phyloP scores from a whole-genome alignment of 2,329 filamentous ascomycete species.

The Curvularia spicifera region DNA sequence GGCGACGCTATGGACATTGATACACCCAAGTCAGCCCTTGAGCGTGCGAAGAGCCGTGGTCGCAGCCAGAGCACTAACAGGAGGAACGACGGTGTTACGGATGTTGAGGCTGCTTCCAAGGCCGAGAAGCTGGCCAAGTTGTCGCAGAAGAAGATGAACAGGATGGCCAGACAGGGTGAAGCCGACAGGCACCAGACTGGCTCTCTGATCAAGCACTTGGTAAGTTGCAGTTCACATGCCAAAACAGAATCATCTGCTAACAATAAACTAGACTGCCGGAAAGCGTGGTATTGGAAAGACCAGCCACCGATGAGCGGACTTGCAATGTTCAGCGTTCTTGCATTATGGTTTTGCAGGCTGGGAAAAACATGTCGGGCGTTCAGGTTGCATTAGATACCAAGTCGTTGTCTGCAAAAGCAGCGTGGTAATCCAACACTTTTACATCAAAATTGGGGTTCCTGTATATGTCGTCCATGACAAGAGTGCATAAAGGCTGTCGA shows the following conservation, averaged over 20 bases:
- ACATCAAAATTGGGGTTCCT: neutral
- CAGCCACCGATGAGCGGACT: conserved; percentile 55
- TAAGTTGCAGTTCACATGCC: conserved; percentile 58
- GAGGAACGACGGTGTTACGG: conserved; percentile 76
- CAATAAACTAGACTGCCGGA: conserved; percentile 69
- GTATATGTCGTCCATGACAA: neutral
- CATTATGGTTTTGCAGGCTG: conserved; percentile 21
- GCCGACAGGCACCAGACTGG: conserved; percentile 88
- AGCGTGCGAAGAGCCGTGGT: conserved; percentile 73
- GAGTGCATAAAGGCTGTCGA: neutral
- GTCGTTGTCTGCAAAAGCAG: conserved; percentile 25
- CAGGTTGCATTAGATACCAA: conserved; percentile 43
- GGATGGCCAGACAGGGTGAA: conserved; percentile 96
- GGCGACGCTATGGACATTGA: conserved; percentile 76
- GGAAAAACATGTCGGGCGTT: conserved; percentile 42
- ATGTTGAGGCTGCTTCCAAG: conserved; percentile 71
- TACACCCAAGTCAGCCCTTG: conserved; percentile 48
- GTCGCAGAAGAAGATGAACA: conserved; percentile 97
- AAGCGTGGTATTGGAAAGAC: conserved; percentile 96
- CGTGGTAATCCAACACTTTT: conserved; percentile 30
- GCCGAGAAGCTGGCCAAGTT: conserved; percentile 88
- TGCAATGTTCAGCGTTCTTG: conserved; percentile 19
- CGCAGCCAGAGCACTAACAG: conserved; percentile 71
- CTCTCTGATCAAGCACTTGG: conserved; percentile 86
- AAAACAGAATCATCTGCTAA: conserved; percentile 22